phyloP scores from a whole-genome alignment of 225 moss, liverwort and hornwort species.

The Bryum argenteum region DNA sequence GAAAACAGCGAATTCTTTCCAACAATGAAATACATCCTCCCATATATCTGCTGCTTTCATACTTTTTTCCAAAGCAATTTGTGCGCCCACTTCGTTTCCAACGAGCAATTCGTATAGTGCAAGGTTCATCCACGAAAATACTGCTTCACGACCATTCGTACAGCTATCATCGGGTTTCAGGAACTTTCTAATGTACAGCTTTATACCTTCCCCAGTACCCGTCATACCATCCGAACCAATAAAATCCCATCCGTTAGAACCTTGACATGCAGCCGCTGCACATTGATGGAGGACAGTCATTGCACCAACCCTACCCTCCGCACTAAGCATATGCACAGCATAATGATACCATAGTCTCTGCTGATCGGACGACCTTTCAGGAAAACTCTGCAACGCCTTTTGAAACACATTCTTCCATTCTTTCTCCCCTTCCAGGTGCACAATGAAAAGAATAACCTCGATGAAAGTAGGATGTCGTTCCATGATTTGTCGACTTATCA shows the following conservation, averaged over 20 bases:
- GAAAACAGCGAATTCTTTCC: constrained; percentile 71
- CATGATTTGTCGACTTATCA: constrained; percentile 46
- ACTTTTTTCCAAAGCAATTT: constrained; percentile 54
- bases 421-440: constrained; percentile 52
- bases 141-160: constrained; percentile 48
- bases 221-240: not conserved
- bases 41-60: constrained; percentile 56
- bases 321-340: constrained; percentile 56
- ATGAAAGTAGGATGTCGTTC: constrained; percentile 54
- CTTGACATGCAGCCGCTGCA: constrained; percentile 21
- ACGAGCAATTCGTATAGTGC: constrained; percentile 65
- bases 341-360: constrained; percentile 80
- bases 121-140: constrained; percentile 69
- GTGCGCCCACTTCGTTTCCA: constrained; percentile 52
- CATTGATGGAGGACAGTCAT: constrained; percentile 46
- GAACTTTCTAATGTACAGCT: constrained; percentile 36
- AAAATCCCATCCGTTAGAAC: constrained; percentile 4
- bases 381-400: constrained; percentile 53
- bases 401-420: constrained; percentile 61
- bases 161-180: constrained; percentile 33
- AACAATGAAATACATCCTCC: constrained; percentile 64
- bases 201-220: constrained; percentile 31
- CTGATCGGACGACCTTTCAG: constrained; percentile 36
- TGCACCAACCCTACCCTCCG: constrained; percentile 54
- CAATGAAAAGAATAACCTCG: constrained; percentile 59